Evolutionary conservation across 2,329 filamentous ascomycete genomes (phyloP).

Genomic region (Arthrocladium fulminans): DNA sequence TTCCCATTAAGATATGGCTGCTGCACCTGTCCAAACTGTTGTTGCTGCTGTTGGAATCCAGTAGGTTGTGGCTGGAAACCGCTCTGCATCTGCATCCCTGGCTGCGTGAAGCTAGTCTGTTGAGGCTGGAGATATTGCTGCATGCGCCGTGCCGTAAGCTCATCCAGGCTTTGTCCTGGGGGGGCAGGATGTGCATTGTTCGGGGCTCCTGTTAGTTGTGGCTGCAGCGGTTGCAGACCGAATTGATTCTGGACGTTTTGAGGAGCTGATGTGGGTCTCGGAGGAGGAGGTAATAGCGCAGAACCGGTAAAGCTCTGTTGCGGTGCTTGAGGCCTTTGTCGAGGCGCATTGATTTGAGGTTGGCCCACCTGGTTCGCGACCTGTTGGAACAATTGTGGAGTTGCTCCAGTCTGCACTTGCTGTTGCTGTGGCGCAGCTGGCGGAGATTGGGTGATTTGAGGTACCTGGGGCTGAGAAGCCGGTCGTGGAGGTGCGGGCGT

Average conservation of each 20-base stretch:
- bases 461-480: slow-evolving; percentile 17
- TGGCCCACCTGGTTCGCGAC: slow-evolving; percentile 28
- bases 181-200: slow-evolving; percentile 56
- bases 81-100: slow-evolving; percentile 30
- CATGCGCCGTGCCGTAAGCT: slow-evolving; percentile 58
- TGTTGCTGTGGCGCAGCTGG: slow-evolving; percentile 37
- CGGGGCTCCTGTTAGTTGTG: slow-evolving; percentile 70
- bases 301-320: slow-evolving; percentile 48
- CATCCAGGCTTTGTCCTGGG: slow-evolving; percentile 66
- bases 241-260: slow-evolving; percentile 68
- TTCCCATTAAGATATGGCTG: slow-evolving; percentile 37
- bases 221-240: slow-evolving; percentile 63
- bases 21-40: slow-evolving; percentile 36
- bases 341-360: slow-evolving; percentile 29
- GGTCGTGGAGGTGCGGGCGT: slow-evolving; percentile 39
- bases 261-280: slow-evolving; percentile 78
- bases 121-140: slow-evolving; percentile 55
- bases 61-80: slow-evolving; percentile 39
- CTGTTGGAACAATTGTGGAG: slow-evolving; percentile 44
- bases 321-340: slow-evolving; percentile 62
- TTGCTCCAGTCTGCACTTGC: slow-evolving; percentile 34
- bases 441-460: slow-evolving; percentile 16
- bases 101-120: slow-evolving; percentile 51
- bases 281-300: slow-evolving; percentile 66
- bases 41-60: slow-evolving; percentile 45